These are phyloP conservation scores for Cercospora canescens DNA, from an alignment of 2,329 filamentous ascomycete species.

Conservation along the genomic window DNA sequence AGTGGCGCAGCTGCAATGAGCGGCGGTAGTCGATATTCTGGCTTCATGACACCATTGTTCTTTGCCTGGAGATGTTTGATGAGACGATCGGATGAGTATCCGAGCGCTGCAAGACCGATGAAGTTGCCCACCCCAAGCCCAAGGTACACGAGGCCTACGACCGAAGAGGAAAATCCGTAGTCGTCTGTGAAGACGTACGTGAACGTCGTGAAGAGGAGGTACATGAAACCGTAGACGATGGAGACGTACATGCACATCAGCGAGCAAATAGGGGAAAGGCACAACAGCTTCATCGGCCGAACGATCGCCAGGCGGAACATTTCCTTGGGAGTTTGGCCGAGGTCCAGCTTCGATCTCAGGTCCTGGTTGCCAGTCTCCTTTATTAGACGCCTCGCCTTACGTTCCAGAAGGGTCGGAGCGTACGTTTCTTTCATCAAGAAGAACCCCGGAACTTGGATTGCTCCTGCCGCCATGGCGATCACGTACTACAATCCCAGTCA, in stretches of 20 bases:
- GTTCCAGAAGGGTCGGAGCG: conserved; percentile 47
- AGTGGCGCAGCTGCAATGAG: conserved; percentile 22
- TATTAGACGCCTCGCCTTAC: conserved; percentile 47
- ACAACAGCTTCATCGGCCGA: conserved; percentile 50
- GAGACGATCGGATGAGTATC: conserved; percentile 19
- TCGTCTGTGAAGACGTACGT: conserved; percentile 22
- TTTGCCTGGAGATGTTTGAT: conserved; percentile 13
- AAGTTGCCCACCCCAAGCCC: conserved; percentile 25
- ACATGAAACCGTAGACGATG: conserved; percentile 31
- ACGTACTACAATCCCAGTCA: conserved; percentile 55
- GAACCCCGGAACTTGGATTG: conserved; percentile 39
- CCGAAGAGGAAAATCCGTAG: conserved; percentile 26
- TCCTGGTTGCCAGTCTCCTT: conserved; percentile 50
- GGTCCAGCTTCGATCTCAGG: conserved; percentile 43
- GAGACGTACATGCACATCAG: conserved; percentile 30
- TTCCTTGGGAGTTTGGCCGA: conserved; percentile 38
- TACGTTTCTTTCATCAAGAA: conserved; percentile 50
- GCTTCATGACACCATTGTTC: conserved; percentile 14
- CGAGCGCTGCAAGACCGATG: conserved; percentile 18
- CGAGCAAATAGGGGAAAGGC: conserved; percentile 28
- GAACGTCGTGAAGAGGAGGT: conserved; percentile 31
- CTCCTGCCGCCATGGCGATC: conserved; percentile 24
- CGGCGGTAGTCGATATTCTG: conserved; percentile 25
- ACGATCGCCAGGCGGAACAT: conserved; percentile 48
- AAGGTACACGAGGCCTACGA: conserved; percentile 29